phyloP scores from a whole-genome alignment of 768 basidiomycete genomes.

The Steccherinum ochraceum region DNA sequence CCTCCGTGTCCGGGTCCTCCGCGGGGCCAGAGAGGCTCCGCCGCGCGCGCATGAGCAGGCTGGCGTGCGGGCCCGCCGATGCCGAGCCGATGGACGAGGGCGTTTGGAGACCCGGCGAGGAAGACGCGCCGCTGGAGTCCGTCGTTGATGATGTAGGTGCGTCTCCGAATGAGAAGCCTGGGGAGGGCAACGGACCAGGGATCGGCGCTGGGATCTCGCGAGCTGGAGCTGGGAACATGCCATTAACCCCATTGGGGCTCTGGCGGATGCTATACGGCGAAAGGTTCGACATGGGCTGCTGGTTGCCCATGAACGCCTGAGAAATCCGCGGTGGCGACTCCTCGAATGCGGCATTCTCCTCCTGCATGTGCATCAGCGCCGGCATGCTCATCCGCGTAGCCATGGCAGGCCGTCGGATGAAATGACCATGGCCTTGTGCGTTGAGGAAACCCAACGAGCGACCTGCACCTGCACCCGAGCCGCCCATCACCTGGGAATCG shows the following conservation, averaged over 20 bases:
- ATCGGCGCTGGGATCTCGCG: conserved; percentile 13
- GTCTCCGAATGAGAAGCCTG: conserved; percentile 22
- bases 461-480: neutral
- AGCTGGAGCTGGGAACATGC: conserved; percentile 11
- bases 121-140: conserved; percentile 2
- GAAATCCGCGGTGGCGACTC: conserved; percentile 9
- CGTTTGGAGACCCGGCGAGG: conserved; percentile 6
- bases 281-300: neutral
- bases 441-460: neutral
- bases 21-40: neutral
- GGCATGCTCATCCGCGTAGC: neutral
- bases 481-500: neutral
- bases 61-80: neutral
- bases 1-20: conserved; percentile 16
- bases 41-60: conserved; percentile 5
- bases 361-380: conserved; percentile 6
- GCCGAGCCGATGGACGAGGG: conserved; percentile 5
- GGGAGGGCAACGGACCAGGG: conserved; percentile 22
- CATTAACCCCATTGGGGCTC: neutral
- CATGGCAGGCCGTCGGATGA: neutral
- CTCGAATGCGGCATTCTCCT: conserved; percentile 9
- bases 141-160: conserved; percentile 8
- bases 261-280: neutral
- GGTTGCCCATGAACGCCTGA: conserved; percentile 7
- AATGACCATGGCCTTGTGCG: neutral